Conservation (phyloP, 768 basidiomycete species). For the Sistotremastrum suecicum region DNA sequence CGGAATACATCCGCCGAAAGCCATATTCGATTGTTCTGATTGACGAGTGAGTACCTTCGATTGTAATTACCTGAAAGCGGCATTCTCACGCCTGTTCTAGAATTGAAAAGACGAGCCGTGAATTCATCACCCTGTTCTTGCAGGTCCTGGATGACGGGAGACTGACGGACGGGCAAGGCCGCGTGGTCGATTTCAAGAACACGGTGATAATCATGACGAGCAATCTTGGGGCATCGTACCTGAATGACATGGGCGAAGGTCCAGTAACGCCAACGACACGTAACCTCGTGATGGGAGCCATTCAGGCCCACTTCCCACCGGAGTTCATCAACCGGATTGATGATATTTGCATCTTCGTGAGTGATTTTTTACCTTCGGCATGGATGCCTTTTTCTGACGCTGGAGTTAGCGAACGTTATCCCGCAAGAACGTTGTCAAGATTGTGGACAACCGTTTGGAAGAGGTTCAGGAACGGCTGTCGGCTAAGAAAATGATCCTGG, state of each 20-base stretch:
- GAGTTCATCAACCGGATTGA: constrained; percentile 90
- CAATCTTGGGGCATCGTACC: constrained; percentile 69
- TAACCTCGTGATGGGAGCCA: constrained; percentile 61
- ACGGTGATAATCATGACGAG: constrained; percentile 93
- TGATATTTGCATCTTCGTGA: constrained; percentile 64
- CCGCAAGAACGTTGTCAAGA: constrained; percentile 57
- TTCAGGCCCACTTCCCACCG: constrained; percentile 78
- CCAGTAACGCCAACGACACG: constrained; percentile 46
- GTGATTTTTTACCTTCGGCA: constrained; percentile 17
- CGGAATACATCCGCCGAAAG: constrained; percentile 84
- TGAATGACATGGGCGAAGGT: constrained; percentile 65
- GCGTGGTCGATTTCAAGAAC: constrained; percentile 76
- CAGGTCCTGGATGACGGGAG: constrained; percentile 90
- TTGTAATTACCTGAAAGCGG: too few species aligned
- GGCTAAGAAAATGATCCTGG: constrained; percentile 67
- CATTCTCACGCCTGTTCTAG: not conserved
- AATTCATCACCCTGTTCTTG: constrained; percentile 55
- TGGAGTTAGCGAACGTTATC: constrained; percentile 58
- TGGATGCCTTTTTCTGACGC: constrained; percentile 13
- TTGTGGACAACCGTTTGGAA: constrained; percentile 77
- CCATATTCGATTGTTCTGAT: constrained; percentile 80
- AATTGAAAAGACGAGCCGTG: constrained; percentile 80
- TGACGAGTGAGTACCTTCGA: constrained; percentile 34
- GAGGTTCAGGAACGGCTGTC: constrained; percentile 76
- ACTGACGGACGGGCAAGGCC: constrained; percentile 87